Percentiles rank a stretch among this genome's conserved stretches.
These are phyloP conservation scores for Basidioascus undulatus DNA, from an alignment of 768 basidiomycete species.

Conservation along the genomic window DNA sequence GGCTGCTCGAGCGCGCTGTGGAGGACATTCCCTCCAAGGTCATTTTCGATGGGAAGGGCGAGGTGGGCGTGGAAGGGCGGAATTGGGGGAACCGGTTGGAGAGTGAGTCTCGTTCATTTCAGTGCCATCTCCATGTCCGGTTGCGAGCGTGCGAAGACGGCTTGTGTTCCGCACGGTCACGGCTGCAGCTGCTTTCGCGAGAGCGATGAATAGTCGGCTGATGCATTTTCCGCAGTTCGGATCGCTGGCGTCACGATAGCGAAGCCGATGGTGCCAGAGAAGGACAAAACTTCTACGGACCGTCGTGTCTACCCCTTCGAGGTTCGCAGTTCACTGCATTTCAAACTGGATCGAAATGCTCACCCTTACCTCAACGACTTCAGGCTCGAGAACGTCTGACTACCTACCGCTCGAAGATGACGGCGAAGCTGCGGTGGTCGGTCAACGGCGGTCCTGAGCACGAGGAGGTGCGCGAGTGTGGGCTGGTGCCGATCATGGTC, in stretches of 20 bases:
- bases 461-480: slow-evolving; percentile 56
- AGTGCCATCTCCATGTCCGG: no score
- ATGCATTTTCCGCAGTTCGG: slow-evolving; percentile 45
- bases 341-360: neutral
- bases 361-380: neutral
- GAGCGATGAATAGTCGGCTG: no score
- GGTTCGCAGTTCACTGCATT: slow-evolving; percentile 23
- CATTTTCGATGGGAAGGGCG: slow-evolving; percentile 59
- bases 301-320: slow-evolving; percentile 69
- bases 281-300: slow-evolving; percentile 46
- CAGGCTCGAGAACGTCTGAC: slow-evolving; percentile 82
- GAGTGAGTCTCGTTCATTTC: slow-evolving; percentile 41
- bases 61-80: slow-evolving; percentile 30
- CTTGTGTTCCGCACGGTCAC: no score
- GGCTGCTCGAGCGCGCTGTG: slow-evolving; percentile 50
- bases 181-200: no score
- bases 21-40: slow-evolving; percentile 74
- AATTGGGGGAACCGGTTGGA: slow-evolving; percentile 61
- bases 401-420: slow-evolving; percentile 79
- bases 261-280: slow-evolving; percentile 66
- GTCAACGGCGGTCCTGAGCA: slow-evolving; percentile 46
- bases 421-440: slow-evolving; percentile 60
- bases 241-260: slow-evolving; percentile 66
- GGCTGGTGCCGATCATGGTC: slow-evolving; percentile 88
- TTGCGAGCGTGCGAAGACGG: no score